phyloP scores from a whole-genome alignment of 768 basidiomycete species.

The Boletus barrowsii region DNA sequence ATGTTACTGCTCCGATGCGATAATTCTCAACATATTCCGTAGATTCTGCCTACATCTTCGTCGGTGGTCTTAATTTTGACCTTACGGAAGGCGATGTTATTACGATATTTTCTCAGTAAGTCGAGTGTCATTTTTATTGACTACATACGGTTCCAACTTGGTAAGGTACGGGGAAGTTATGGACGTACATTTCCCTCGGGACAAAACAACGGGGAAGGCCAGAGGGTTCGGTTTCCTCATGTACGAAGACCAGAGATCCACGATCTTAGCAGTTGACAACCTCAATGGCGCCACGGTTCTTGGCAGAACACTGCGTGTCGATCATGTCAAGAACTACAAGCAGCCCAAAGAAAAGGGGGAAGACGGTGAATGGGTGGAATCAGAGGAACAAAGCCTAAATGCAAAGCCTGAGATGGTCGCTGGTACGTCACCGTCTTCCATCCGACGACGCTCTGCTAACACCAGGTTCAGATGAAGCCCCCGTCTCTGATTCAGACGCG shows the following conservation, averaged over 20 bases:
- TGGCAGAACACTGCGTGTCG: slow-evolving; percentile 84
- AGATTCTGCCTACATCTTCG: slow-evolving; percentile 95
- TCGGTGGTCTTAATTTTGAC: slow-evolving; percentile 84
- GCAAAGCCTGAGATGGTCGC: slow-evolving; percentile 73
- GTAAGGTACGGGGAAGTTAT: slow-evolving; percentile 92
- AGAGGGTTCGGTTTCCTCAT: slow-evolving; percentile 95
- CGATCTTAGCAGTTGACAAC: slow-evolving; percentile 95
- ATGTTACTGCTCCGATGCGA: not conserved
- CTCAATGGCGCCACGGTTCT: slow-evolving; percentile 92
- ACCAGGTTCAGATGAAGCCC: slow-evolving; percentile 43
- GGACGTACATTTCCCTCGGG: slow-evolving; percentile 92
- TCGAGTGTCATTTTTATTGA: slow-evolving; percentile 10
- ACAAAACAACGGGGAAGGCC: slow-evolving; percentile 88
- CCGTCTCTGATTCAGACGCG: slow-evolving; percentile 62
- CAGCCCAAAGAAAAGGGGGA: slow-evolving; percentile 78
- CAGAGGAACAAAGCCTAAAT: slow-evolving; percentile 83
- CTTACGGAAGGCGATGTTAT: slow-evolving; percentile 98
- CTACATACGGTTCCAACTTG: not conserved
- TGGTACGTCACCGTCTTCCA: slow-evolving; percentile 40
- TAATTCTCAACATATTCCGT: slow-evolving; percentile 6
- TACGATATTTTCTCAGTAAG: slow-evolving; percentile 96
- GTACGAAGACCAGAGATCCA: slow-evolving; percentile 98
- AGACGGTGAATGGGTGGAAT: slow-evolving; percentile 80
- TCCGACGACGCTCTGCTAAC: slow-evolving; percentile 1
- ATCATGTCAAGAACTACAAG: slow-evolving; percentile 90